A percentile compares a stretch with the other conserved stretches of the same genome.
These are phyloP conservation scores for Beauveria sp. DNA, from an alignment of 2,329 filamentous ascomycete species.

Conservation along the genomic window DNA sequence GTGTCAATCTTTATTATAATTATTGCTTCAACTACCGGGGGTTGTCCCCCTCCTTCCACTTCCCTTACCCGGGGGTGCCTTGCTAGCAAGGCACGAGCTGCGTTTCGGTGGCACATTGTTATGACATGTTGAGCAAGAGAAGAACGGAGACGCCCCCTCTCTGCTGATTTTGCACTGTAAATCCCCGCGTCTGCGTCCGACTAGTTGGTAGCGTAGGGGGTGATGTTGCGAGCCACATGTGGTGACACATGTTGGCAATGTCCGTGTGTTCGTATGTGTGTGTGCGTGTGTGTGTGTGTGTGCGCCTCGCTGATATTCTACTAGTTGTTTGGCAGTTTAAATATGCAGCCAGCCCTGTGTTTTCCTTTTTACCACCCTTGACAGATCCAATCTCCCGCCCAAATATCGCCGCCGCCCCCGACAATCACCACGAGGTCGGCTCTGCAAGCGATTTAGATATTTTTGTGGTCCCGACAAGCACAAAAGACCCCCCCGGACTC, in stretches of 20 bases:
- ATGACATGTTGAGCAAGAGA: too few species aligned
- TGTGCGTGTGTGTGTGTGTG: too few species aligned
- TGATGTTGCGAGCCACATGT: not conserved
- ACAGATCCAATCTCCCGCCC: slow-evolving; percentile 1
- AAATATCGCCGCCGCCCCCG: not conserved
- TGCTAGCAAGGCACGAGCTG: not conserved
- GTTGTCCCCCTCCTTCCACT: not conserved
- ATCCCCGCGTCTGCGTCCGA: not conserved
- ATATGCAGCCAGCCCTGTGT: not conserved
- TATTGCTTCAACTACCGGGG: not conserved
- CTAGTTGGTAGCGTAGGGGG: not conserved
- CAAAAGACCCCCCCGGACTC: not conserved
- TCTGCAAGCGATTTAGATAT: not conserved
- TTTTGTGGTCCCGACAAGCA: not conserved
- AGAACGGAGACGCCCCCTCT: not conserved
- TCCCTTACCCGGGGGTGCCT: not conserved
- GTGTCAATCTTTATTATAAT: not conserved
- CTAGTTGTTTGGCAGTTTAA: not conserved
- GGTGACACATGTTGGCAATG: too few species aligned
- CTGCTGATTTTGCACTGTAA: not conserved
- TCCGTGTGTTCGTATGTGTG: not conserved
- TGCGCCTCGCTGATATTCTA: not conserved
- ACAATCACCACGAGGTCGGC: not conserved
- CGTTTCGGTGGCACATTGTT: not conserved
- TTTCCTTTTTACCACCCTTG: not conserved